Evolutionary conservation across 768 basidiomycete species (phyloP).

Genomic region (Kwoniella newhampshirensis): DNA sequence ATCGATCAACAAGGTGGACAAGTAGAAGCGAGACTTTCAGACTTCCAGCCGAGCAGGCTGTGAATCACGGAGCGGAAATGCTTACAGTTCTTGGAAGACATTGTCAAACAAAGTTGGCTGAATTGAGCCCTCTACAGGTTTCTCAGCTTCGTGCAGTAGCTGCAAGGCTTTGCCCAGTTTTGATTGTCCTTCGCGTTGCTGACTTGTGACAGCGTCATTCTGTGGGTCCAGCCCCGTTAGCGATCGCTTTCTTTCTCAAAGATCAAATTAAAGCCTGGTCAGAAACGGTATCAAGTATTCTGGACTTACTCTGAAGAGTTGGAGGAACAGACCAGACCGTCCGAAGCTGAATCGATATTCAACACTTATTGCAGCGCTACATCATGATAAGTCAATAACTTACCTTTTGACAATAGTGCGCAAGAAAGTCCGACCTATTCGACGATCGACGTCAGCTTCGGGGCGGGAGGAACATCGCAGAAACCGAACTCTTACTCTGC

Average conservation of each 20-base stretch:
- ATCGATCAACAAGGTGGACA: neutral
- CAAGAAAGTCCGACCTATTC: slow-evolving; percentile 14
- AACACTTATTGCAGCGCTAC: neutral
- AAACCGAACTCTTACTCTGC: slow-evolving; percentile 29
- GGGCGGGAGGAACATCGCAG: too few species aligned
- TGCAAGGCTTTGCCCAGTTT: slow-evolving; percentile 14
- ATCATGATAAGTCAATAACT: neutral
- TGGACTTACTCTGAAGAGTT: slow-evolving; percentile 22
- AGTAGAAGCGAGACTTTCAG: neutral
- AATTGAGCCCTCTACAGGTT: neutral
- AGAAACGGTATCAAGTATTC: too few species aligned
- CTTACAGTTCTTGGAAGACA: slow-evolving; percentile 21
- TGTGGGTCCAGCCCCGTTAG: too few species aligned
- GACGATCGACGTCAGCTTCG: neutral
- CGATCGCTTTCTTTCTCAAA: too few species aligned
- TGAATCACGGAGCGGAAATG: neutral
- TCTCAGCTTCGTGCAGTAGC: slow-evolving; percentile 11
- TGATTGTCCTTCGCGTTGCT: neutral
- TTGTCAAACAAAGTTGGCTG: slow-evolving; percentile 11
- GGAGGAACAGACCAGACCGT: slow-evolving; percentile 32
- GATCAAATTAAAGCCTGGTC: too few species aligned
- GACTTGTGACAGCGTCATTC: slow-evolving; percentile 11
- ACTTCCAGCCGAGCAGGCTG: neutral
- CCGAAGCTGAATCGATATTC: slow-evolving; percentile 18
- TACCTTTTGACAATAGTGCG: slow-evolving; percentile 17